Evolutionary conservation across 257 asterid genomes (phyloP), one percentile per base, ranked within the genome.

Genomic region (Nemophila menziesii): DNA sequence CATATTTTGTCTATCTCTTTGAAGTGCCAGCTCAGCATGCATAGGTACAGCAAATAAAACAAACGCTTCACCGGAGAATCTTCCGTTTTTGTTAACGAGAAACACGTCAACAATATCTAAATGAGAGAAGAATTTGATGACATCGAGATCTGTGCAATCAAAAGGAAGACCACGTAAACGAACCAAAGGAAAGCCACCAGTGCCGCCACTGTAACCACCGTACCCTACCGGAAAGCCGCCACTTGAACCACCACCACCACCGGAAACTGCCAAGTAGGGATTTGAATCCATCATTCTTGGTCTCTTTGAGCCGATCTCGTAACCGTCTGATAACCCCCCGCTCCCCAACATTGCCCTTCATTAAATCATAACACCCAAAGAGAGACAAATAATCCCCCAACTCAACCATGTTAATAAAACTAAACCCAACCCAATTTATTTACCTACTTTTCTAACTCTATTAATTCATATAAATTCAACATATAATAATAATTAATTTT

Each of bases 301-400:
- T 79, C 99, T 79, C 99, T 90, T 90, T 79, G 99, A 85, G 86
- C 96, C 92, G 82, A 90, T 77, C 93, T 66, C 86, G 93, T 79
- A 90, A 87, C 94, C 92, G 78, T 85, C 96, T 62, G 94, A 80
- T 70, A 78, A 83, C 96, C 94, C 98, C 93, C 93, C 94, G 94
- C 99, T 90, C 86, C 96, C 99, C 78, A 72, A 90, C 85, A 78
- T 72, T 67, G 94, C 80, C 96, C 98, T 89, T 89, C 95, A 77
- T 63, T 78, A 62, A 76, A 70, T 60, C 84, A 82, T 70, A n/a
- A n/a, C n/a, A 82, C 92, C 92, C 90, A 78, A 20, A 56, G 61
- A 69, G 63, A 74, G 72, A 76, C 47, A 69, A 60, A 29, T 71
- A 79, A 63, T 29, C 58, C 87, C 94, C 77, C 93, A 73, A 61